phyloP scores from a whole-genome alignment of 345 rosid genomes.

The Eucalyptus sp. region DNA sequence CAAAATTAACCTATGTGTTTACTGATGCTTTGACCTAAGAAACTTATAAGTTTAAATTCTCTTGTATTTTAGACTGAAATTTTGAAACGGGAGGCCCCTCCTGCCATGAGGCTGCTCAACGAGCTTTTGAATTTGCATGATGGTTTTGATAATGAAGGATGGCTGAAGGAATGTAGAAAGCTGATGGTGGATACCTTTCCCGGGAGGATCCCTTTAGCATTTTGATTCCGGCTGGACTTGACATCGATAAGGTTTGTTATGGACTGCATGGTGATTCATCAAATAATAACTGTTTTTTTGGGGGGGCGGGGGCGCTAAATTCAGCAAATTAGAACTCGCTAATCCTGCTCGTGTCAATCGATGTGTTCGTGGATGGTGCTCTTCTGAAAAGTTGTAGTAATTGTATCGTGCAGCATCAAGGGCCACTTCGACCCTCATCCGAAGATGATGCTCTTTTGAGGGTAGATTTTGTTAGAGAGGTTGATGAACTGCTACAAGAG shows the following conservation, averaged over 20 bases:
- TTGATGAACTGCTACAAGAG: conserved; percentile 68
- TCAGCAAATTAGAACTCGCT: background rate
- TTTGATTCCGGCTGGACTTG: conserved; percentile 75
- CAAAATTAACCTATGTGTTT: background rate
- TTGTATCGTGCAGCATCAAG: conserved; percentile 46
- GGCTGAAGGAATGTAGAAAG: conserved; percentile 81
- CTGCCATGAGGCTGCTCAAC: conserved; percentile 84
- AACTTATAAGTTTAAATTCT: background rate
- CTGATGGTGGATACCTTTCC: conserved; percentile 61
- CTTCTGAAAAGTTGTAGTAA: background rate
- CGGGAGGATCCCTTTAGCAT: conserved; percentile 89
- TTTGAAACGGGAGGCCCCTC: conserved; percentile 75
- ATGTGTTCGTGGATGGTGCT: background rate
- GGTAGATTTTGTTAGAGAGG: conserved; percentile 88
- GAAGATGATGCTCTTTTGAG: conserved; percentile 61
- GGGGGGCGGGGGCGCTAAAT: accelerated
- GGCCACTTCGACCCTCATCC: conserved; percentile 40
- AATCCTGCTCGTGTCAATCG: background rate
- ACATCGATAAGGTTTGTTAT: conserved; percentile 50
- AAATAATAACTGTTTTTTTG: no score
- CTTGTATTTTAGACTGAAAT: conserved; percentile 44
- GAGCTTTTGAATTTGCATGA: conserved; percentile 82
- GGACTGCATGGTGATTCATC: background rate
- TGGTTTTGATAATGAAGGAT: conserved; percentile 62
- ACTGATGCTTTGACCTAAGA: background rate